Percentiles rank a stretch among this genome's conserved stretches.
These are phyloP conservation scores for Cladosporium sp. DNA, from an alignment of 2,329 filamentous ascomycete species.

Conservation along the genomic window DNA sequence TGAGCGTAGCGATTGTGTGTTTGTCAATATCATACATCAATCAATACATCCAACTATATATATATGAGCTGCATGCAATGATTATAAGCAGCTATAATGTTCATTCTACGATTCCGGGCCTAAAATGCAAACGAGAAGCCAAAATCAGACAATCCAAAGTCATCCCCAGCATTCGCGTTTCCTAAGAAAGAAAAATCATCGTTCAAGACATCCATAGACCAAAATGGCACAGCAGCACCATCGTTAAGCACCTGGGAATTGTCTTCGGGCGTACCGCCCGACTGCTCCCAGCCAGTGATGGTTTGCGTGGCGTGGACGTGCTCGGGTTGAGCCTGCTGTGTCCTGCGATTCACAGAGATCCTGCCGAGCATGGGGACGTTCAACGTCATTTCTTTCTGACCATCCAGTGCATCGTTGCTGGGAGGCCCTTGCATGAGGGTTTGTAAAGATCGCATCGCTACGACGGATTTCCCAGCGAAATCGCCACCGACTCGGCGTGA, in stretches of 20 bases:
- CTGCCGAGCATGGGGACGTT: conserved; percentile 12
- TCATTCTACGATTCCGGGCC: neutral
- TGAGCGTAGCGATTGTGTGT: neutral
- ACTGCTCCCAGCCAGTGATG: conserved; percentile 7
- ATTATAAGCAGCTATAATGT: too few species aligned
- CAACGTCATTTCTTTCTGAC: conserved; percentile 6
- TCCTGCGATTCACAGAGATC: conserved; percentile 7
- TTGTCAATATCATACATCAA: neutral
- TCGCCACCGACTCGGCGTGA: conserved; percentile 25
- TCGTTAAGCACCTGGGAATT: neutral
- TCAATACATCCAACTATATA: neutral
- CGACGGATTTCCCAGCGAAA: conserved; percentile 28
- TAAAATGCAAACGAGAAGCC: neutral
- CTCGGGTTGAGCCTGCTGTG: neutral
- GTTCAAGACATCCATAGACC: conserved; percentile 18
- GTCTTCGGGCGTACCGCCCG: neutral
- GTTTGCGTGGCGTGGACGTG: conserved; percentile 7
- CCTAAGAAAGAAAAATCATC: conserved; percentile 10
- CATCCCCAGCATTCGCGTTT: neutral
- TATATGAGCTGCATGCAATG: too few species aligned
- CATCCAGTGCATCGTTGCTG: neutral
- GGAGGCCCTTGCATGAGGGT: conserved; percentile 22
- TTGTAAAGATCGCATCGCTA: conserved; percentile 27
- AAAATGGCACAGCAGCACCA: neutral
- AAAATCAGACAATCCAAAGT: neutral